phyloP scores from a whole-genome alignment of 495 filamentous ascomycete species.

The Lasiosphaeria ovina region DNA sequence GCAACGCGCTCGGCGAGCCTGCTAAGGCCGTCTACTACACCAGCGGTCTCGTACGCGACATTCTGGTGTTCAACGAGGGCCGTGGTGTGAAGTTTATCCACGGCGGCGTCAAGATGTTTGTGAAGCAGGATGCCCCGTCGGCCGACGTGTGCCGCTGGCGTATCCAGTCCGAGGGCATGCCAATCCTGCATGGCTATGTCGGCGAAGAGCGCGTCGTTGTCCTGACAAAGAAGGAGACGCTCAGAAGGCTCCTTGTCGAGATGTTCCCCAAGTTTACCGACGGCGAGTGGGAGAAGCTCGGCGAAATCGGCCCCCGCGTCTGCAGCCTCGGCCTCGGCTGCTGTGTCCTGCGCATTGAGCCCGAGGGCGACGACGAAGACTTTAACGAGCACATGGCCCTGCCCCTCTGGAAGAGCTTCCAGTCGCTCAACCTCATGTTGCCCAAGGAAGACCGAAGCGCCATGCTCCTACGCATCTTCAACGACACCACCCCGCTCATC shows the following conservation, averaged over 20 bases:
- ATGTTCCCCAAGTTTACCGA: constrained; percentile 85
- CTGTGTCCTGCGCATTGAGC: constrained; percentile 81
- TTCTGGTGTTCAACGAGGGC: constrained; percentile 78
- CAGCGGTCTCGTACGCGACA: constrained; percentile 75
- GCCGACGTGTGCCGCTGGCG: constrained; percentile 85
- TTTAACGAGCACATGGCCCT: constrained; percentile 81
- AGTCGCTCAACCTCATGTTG: constrained; percentile 90
- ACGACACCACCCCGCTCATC: constrained; percentile 73
- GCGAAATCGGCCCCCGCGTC: constrained; percentile 85
- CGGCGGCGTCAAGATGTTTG: constrained; percentile 96
- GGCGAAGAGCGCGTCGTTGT: constrained; percentile 73
- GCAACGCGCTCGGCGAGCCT: constrained; percentile 79
- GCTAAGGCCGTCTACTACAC: constrained; percentile 95
- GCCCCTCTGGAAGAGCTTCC: constrained; percentile 85
- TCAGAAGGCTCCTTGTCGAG: constrained; percentile 78
- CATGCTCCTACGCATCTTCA: constrained; percentile 87
- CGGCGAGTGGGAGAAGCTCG: constrained; percentile 68
- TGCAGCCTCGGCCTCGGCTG: constrained; percentile 81
- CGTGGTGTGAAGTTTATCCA: constrained; percentile 93
- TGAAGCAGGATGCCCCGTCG: constrained; percentile 90
- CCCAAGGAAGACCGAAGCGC: constrained; percentile 93
- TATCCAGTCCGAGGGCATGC: constrained; percentile 90
- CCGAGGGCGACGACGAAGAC: constrained; percentile 62
- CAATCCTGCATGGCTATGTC: constrained; percentile 83
- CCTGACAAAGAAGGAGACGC: constrained; percentile 69